Evolutionary conservation across 2,329 filamentous ascomycete species (phyloP).

Genomic region (Talaromyces sp.): DNA sequence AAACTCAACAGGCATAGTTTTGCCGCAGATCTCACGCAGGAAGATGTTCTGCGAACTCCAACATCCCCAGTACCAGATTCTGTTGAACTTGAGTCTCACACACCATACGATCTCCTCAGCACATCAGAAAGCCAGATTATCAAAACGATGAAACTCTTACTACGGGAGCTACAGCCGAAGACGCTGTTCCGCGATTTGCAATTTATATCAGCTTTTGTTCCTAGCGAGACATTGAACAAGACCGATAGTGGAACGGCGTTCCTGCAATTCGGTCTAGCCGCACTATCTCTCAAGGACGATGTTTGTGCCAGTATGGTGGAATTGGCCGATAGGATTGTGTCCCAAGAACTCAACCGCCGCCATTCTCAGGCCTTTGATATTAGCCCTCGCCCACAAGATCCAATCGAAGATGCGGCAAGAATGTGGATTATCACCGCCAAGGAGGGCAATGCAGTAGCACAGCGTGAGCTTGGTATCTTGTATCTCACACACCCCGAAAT

Average conservation of each 20-base stretch:
- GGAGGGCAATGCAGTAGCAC: constrained; percentile 81
- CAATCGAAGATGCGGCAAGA: constrained; percentile 68
- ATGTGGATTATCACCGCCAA: constrained; percentile 94
- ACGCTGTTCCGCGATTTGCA: constrained; percentile 79
- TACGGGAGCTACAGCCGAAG: constrained; percentile 68
- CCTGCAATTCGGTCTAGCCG: constrained; percentile 82
- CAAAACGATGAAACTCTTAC: constrained; percentile 62
- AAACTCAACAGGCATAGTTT: constrained; percentile 28
- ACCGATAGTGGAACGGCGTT: constrained; percentile 70
- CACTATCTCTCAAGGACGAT: constrained; percentile 82
- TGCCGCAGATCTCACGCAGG: constrained; percentile 20
- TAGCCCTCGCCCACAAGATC: constrained; percentile 25
- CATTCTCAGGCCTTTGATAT: constrained; percentile 28
- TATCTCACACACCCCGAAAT: constrained; percentile 90
- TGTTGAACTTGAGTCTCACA: constrained; percentile 26
- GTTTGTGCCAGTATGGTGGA: constrained; percentile 81
- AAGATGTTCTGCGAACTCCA: constrained; percentile 18
- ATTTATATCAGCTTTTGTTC: constrained; percentile 61
- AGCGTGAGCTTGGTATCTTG: constrained; percentile 88
- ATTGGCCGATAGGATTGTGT: constrained; percentile 65
- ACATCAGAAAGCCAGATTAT: constrained; percentile 61
- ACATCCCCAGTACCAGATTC: constrained; percentile 25
- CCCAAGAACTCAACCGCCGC: constrained; percentile 45
- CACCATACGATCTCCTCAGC: constrained; percentile 42
- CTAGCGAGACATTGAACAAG: constrained; percentile 54